Evolutionary conservation across 2,329 filamentous ascomycete genomes (phyloP).

Genomic region (Camillea tinctor): DNA sequence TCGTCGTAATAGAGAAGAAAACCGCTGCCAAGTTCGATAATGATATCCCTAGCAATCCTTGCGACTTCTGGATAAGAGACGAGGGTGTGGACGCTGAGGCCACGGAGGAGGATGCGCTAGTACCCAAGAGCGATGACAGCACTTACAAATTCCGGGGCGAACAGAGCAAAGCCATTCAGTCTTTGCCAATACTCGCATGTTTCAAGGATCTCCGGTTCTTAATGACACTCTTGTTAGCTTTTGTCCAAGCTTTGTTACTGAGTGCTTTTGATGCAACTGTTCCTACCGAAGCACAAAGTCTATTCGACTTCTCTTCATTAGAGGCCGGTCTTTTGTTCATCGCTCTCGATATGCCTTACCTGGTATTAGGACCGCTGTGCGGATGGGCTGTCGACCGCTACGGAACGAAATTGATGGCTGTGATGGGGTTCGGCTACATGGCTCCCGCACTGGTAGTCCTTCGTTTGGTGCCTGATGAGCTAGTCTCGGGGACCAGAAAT

Average conservation of each 20-base stretch:
- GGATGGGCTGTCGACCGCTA: constrained; percentile 38
- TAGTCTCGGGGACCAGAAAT: constrained; percentile 17
- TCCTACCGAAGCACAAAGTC: constrained; percentile 35
- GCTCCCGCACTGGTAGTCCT: constrained; percentile 59
- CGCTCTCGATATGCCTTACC: constrained; percentile 36
- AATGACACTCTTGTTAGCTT: constrained; percentile 38
- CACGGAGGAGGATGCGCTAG: constrained; percentile 38
- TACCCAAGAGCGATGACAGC: constrained; percentile 36
- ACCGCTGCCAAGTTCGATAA: constrained; percentile 45
- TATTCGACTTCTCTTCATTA: constrained; percentile 38
- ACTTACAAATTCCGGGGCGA: constrained; percentile 43
- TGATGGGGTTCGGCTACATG: constrained; percentile 50
- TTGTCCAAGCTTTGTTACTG: constrained; percentile 42
- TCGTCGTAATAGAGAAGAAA: constrained; percentile 63
- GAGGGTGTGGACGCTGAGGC: constrained; percentile 23
- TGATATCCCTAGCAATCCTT: constrained; percentile 8
- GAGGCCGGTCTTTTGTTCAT: constrained; percentile 38
- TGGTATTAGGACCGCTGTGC: constrained; percentile 33
- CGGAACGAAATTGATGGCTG: constrained; percentile 34
- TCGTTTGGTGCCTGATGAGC: constrained; percentile 51
- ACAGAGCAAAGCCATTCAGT: constrained; percentile 37
- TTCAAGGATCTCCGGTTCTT: constrained; percentile 40
- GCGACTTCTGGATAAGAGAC: constrained; percentile 16
- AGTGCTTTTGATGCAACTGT: constrained; percentile 39
- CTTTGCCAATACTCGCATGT: constrained; percentile 47